Percentiles rank a stretch among this genome's conserved stretches.
These are phyloP conservation scores for Geosmithia flava DNA, from an alignment of 2,329 filamentous ascomycete genomes.

Conservation along the genomic window DNA sequence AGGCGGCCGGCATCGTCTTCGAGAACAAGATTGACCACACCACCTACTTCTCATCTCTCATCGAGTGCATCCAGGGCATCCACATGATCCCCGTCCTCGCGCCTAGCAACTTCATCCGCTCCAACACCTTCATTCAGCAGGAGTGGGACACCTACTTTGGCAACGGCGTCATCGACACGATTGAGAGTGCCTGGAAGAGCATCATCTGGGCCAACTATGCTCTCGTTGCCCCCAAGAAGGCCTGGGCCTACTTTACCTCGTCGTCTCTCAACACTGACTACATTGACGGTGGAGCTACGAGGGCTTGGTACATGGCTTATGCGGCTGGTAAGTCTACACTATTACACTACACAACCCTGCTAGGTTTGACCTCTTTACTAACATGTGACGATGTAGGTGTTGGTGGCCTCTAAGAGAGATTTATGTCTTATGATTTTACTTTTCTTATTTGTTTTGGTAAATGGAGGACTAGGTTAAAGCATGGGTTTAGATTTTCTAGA, in stretches of 20 bases:
- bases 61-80: conserved; percentile 65
- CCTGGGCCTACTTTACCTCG: conserved; percentile 65
- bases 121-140: conserved; percentile 57
- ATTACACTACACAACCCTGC: too few species aligned
- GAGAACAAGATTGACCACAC: conserved; percentile 94
- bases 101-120: conserved; percentile 53
- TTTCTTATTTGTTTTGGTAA: background rate
- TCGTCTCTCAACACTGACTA: conserved; percentile 53
- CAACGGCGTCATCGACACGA: conserved; percentile 45
- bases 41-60: conserved; percentile 70
- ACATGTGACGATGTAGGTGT: background rate
- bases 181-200: conserved; percentile 72
- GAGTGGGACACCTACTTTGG: conserved; percentile 77
- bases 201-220: conserved; percentile 78
- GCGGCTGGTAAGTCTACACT: conserved; percentile 31
- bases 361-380: too few species aligned
- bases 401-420: background rate
- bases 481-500: too few species aligned
- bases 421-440: background rate
- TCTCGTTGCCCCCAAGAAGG: conserved; percentile 55
- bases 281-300: conserved; percentile 72
- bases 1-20: conserved; percentile 60
- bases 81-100: conserved; percentile 74
- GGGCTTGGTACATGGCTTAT: conserved; percentile 78
- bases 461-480: background rate